Evolutionary conservation across 2,329 filamentous ascomycete genomes (phyloP), one percentile per base, ranked within the genome.

Genomic region (Neopestalotiopsis clavispora): DNA sequence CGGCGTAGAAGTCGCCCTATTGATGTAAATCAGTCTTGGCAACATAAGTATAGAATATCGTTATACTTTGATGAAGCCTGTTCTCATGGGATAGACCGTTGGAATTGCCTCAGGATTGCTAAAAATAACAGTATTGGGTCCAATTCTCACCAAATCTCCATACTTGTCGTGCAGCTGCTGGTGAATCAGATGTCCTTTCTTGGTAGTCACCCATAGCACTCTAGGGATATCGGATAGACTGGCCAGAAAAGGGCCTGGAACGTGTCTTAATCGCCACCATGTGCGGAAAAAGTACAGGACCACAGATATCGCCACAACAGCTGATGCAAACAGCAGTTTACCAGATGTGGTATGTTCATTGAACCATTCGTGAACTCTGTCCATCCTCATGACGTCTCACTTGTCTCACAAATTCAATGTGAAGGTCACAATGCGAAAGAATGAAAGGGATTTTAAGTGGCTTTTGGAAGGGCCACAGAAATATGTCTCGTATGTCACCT

Each of bases 1-100:
- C 30, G 23, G 23, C 23, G 34, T 60, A 60, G 63, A 80, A 78
- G 42, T 77, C 70, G 17, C 72, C 61, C 73, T 74, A 32, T 10
- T 52, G 10, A 62, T 20, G 20, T 23, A 1, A 32, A 3, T 59
- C 32, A 45, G 40, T 70, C 30, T 4, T 30, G 1, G 2, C 4
- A 32, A 23, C 23, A 23, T 20, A 4, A 3, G 34, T 4, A 60
- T 60, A 1, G 5, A 4, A 23, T 17, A 14, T 9, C 17, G 30
- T 14, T 56, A 42, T 6, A 17, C 14, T 42, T 17, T 63, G 23
- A 12, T 12, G 9, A 30, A 23, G 20, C 73, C 73, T 9, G 63
- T 45, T 12, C 75, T 59, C 10, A 68, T 70, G 13, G 71, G 69
- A 58, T 76, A 75, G 3, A 76, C 32, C 5, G 60, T 68, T 2